Base-by-base conservation (phyloP, 768 basidiomycete species). In the Russula vinacea region DNA sequence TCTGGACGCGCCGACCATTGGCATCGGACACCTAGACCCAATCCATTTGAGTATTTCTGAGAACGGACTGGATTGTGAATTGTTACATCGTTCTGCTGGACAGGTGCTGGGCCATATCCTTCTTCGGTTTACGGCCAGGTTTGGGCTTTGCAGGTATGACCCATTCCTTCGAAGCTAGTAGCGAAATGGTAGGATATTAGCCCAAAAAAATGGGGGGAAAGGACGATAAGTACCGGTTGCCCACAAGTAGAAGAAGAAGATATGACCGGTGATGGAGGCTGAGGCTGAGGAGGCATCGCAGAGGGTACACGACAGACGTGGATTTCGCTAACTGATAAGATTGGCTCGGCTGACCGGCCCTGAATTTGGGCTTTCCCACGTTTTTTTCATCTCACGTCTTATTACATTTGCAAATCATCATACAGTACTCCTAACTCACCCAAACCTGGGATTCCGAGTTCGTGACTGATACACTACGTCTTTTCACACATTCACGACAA, bases 51-150 rank as follows among this genome's bases (percentile, higher is more conserved):
- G 67, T 37, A 40, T n/a, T 59, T 11, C 32, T 33, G 26, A 35
- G 26, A 44, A n/a, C 5, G 1, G 19, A 55, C 51, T 53, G 60
- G 6, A 67, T 16, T 61, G 47, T 45, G 44, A 56, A 37, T 58
- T 75, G 80, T 60, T 69, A 86, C 90, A 72, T 84, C 83, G n/a
- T 71, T 71, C 57, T 77, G 77, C 11, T 80, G 81, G 33, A 80
- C 77, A 24, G 72, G 58, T 13, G 70, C 50, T 37, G 77, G 67
- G 71, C 68, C 22, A 74, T 32, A 65, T 90, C 90, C 69, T 84
- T 89, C 82, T 92, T 93, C 19, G 90, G 91, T 77, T 93, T 93
- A 52, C 92, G 80, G 19, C 92, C 92, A 40, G 92, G 92, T 73
- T 90, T 93, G 10, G 90, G 88, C 70, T 89, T 91, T 9, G 92